Base-by-base conservation (phyloP, 1,284 basidiomycete species). In the Ganoderma lingzhi region DNA sequence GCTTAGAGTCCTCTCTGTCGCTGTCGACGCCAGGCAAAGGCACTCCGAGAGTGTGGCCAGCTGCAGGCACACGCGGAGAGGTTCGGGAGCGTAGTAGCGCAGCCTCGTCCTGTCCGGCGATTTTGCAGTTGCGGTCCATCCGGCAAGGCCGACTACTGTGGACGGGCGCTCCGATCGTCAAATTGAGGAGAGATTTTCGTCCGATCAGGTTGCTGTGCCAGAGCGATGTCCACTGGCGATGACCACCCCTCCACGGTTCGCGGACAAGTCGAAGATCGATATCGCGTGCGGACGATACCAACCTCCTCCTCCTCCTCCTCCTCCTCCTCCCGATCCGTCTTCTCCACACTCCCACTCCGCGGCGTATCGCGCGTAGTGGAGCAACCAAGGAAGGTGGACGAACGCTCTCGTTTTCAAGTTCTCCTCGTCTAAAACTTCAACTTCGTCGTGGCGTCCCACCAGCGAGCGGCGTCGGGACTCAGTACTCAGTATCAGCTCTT, bases 181-280 rank as follows among this genome's bases (percentile, higher is more conserved):
- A 51, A 56, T 35, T 56, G 53, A 55, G 5, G 5, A 30, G 5
- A 30, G 53, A 56, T 56, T 56, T 56, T 56, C 59, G 39, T 42
- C 59, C 39, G 37, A 41, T 41, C 37, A 28, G 39, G 17, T 37
- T 58, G 37, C 35, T 39, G 56, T 59, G 56, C 35, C 56, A 23
- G 45, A 19, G 61, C 68, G 62, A 51, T 23, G 42, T 63, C 44
- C n/a, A 28, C 65, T 48, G 51, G 30, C 63, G 55, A 63, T 66
- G 62, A 66, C 69, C 56, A 28, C 58, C 45, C 32, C 58, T 70
- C 69, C 69, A 61, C 51, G 65, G 48, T 67, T 67, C 65, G 58
- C 69, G 69, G 69, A 67, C 69, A 28, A 28, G 37, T 15, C 48
- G 4, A 9, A 37, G 37, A 37, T 48, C 15, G 45, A 23, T 23